A percentile compares a stretch with the other conserved stretches of the same genome.
Conservation (phyloP, 192 early-diverging fungal species). For the Cladochytrium replicatum region DNA sequence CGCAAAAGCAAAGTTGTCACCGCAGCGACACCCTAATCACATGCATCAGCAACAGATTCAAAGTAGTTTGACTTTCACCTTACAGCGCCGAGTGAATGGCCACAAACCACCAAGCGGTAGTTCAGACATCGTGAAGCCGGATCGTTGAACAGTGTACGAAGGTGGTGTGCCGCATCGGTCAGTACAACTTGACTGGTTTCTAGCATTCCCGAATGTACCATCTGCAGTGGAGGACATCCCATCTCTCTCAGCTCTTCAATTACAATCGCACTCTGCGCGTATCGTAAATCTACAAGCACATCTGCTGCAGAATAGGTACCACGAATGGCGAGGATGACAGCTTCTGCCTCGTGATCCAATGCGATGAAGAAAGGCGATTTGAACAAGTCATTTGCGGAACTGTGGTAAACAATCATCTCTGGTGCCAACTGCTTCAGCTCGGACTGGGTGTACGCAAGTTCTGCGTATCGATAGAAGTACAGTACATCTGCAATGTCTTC, state of each 20-base stretch:
- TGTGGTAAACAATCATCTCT: conserved; percentile 1
- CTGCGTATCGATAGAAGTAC: conserved; percentile 27
- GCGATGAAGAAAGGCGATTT: conserved; percentile 26
- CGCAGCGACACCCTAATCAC: conserved; percentile 24
- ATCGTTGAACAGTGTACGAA: conserved; percentile 13
- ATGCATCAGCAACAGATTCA: background rate
- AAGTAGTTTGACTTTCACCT: background rate
- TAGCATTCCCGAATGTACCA: conserved; percentile 22
- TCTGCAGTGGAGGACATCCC: background rate
- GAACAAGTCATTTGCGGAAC: conserved; percentile 26
- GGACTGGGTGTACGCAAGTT: conserved; percentile 25
- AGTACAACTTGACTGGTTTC: conserved; percentile 26
- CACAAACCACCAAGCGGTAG: conserved; percentile 25
- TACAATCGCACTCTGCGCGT: conserved; percentile 19
- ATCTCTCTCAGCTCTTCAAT: conserved; percentile 21
- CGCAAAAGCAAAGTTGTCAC: conserved; percentile 18
- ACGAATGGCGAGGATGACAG: conserved; percentile 30
- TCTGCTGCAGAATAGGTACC: conserved; percentile 31
- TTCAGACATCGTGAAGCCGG: conserved; percentile 5
- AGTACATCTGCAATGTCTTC: conserved; percentile 30
- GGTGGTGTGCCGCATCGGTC: conserved; percentile 11
- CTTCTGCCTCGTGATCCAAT: conserved; percentile 23
- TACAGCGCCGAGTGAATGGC: conserved; percentile 39
- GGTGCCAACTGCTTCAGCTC: conserved; percentile 12
- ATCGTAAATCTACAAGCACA: conserved; percentile 32